Evolutionary conservation across 2,329 filamentous ascomycete genomes (phyloP), one percentile per base, ranked within the genome.

Genomic region (Penicillium sp.): DNA sequence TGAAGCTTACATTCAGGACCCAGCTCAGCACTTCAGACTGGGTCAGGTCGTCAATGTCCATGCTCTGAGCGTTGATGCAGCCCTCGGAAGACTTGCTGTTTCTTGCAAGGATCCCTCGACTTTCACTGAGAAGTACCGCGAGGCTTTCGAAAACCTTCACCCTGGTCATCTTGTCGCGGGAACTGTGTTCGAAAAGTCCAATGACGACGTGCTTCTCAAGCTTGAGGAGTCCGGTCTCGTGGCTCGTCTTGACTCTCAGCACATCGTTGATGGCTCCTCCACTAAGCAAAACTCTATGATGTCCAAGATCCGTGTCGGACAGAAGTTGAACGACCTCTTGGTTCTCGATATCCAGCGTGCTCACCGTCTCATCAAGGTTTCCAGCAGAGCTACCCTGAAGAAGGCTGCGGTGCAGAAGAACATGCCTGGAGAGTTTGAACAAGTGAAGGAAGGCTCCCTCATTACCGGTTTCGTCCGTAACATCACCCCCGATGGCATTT

Each of bases 31-130:
- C 74, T 99, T 99, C 78, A 86, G 88, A 34, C 76, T 86, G 41
- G 95, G 94, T 0, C 94, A 99, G 71, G 93, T 96, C 1, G 88
- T 99, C 61, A 95, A 86, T 66, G 89, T 97, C 18, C 90, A 93
- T 66, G 86, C 95, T n/a, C 74, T 96, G 32, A 89, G 88, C 46
- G 85, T 97, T 46, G 86, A 96, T 63, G 78, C 86, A 1, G 85
- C 88, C 53, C 79, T 83, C 38, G 81, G 82, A 56, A 87, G 88
- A 61, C 83, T 99, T 60, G 84, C 90, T 36, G 89, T 99, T 4
- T 96, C 93, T 18, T 99, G 94, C 81, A 96, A 96, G 74, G 92
- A 96, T 62, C 89, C 90, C 8, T 84, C 87, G 24, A 84, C 85
- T 0, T 90, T 94, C 65, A 88, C 89, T 9, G 86, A 90, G 38